phyloP scores from a whole-genome alignment of 805 yeast genomes.

The Wickerhamomyces queroliae region DNA sequence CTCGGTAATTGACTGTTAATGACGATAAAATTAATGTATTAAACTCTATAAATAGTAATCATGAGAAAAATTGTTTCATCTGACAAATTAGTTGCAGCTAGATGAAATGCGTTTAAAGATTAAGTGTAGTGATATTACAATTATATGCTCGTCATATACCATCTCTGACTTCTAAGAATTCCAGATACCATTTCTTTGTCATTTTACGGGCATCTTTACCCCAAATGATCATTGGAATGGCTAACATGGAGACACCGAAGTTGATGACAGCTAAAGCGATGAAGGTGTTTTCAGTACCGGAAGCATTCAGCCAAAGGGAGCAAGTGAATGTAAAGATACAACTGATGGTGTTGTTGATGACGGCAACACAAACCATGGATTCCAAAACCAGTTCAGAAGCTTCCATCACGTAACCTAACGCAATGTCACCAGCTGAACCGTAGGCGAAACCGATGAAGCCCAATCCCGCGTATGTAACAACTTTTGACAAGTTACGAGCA shows the following conservation, averaged over 20 bases:
- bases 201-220: slow-evolving; percentile 55
- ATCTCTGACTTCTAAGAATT: slow-evolving; percentile 48
- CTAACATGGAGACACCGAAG: slow-evolving; percentile 48
- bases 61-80: no score
- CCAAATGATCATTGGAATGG: slow-evolving; percentile 52
- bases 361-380: slow-evolving; percentile 64
- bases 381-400: slow-evolving; percentile 67
- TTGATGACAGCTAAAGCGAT: slow-evolving; percentile 57
- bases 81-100: no score
- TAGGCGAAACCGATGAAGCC: slow-evolving; percentile 65
- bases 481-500: slow-evolving; percentile 47
- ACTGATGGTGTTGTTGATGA: slow-evolving; percentile 59
- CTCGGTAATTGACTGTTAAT: no score
- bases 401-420: slow-evolving; percentile 63
- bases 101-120: neutral
- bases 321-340: slow-evolving; percentile 64
- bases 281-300: slow-evolving; percentile 54
- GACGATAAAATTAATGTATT: no score
- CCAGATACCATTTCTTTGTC: slow-evolving; percentile 52
- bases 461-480: slow-evolving; percentile 50
- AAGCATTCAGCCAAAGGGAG: slow-evolving; percentile 50
- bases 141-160: slow-evolving; percentile 20
- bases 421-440: slow-evolving; percentile 68
- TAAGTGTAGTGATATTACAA: neutral
- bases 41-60: no score